Evolutionary conservation across 257 asterid species (phyloP).

Genomic region (Prunella vulgaris): DNA sequence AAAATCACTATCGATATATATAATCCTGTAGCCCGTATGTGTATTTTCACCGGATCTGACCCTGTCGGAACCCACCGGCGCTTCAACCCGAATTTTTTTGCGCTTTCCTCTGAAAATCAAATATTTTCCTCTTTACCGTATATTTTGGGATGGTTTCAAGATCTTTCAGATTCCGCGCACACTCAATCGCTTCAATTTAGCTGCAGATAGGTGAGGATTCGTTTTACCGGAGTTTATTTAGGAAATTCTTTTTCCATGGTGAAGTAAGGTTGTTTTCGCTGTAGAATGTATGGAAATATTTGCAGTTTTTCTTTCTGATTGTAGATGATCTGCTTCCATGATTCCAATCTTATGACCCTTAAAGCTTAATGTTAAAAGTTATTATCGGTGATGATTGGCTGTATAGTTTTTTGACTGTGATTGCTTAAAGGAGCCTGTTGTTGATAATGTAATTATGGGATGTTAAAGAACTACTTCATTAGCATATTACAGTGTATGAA

Average conservation of each 20-base stretch:
- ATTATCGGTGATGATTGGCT: background rate
- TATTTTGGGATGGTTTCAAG: slow-evolving; percentile 3
- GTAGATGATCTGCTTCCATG: background rate
- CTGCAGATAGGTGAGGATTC: slow-evolving; percentile 10
- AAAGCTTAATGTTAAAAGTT: background rate
- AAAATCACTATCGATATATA: background rate
- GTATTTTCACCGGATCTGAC: background rate
- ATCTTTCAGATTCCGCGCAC: slow-evolving; percentile 16
- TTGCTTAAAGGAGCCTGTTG: slow-evolving; percentile 7
- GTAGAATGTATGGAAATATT: background rate
- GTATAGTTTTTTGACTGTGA: background rate
- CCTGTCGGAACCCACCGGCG: background rate
- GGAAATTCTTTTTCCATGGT: slow-evolving; percentile 15
- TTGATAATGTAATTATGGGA: background rate
- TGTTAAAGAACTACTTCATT: background rate
- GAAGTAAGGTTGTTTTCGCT: background rate
- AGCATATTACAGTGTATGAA: background rate
- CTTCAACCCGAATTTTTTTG: slow-evolving; percentile 45
- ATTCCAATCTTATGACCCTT: background rate
- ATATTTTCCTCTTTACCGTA: slow-evolving; percentile 10
- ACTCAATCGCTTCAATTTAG: slow-evolving; percentile 1
- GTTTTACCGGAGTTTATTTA: background rate
- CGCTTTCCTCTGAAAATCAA: slow-evolving; percentile 35
- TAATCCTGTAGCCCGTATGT: background rate
- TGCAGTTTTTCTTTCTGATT: background rate